Percentiles rank a stretch among this genome's conserved stretches.
Evolutionary conservation across 1,284 basidiomycete genomes (phyloP).

Genomic region (Fomitopsis palustris): DNA sequence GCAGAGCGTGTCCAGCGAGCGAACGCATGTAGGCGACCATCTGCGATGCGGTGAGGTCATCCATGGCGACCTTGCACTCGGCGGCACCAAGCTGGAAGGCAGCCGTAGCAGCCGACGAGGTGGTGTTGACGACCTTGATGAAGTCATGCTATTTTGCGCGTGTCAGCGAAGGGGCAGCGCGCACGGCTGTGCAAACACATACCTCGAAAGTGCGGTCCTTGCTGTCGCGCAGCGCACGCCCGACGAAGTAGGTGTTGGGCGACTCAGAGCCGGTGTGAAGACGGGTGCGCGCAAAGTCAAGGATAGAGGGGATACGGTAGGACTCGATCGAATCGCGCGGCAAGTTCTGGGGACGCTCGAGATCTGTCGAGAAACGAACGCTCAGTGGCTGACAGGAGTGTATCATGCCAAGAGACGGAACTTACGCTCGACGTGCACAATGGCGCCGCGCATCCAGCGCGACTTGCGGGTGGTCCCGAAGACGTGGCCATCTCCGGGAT

Average conservation of each 20-base stretch:
- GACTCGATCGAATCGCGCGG: constrained; percentile 1
- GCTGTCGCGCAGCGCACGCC: neutral
- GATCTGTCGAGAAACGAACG: neutral
- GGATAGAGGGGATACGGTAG: neutral
- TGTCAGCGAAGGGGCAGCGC: too few relatives aligned
- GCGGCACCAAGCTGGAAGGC: constrained; percentile 2
- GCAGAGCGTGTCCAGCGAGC: neutral
- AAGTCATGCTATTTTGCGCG: neutral
- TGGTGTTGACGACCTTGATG: constrained; percentile 1
- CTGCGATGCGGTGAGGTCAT: constrained; percentile 1
- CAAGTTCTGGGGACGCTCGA: constrained; percentile 2
- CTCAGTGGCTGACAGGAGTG: neutral
- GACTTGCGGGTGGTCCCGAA: constrained; percentile 1
- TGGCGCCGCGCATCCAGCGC: constrained; percentile 3
- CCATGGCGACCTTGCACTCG: constrained; percentile 4
- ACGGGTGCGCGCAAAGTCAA: constrained; percentile 1
- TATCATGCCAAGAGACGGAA: neutral
- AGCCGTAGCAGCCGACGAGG: neutral
- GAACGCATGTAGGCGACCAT: constrained; percentile 3
- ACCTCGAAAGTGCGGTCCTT: neutral
- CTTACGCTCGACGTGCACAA: constrained; percentile 2
- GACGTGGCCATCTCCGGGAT: constrained; percentile 2
- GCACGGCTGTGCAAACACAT: neutral
- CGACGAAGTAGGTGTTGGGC: constrained; percentile 2
- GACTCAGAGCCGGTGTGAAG: constrained; percentile 1